Percentiles rank a stretch among this genome's conserved stretches.
These are phyloP conservation scores for Plasmodium vivax DNA, from an alignment of 169 alveolate species.

Conservation along the genomic window DNA sequence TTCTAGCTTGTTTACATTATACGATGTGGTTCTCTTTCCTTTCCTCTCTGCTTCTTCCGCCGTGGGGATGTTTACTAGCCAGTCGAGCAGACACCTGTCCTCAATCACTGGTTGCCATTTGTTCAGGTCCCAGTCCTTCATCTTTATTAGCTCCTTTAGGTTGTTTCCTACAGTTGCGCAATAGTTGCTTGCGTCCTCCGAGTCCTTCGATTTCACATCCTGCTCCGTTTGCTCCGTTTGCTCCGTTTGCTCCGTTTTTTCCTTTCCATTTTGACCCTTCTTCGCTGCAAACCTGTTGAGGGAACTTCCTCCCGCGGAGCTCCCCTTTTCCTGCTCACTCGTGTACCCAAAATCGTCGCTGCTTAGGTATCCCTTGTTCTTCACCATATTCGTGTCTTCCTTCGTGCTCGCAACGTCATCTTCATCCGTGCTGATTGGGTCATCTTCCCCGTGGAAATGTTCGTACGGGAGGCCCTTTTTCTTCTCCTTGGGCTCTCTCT, in stretches of 20 bases:
- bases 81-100: constrained; percentile 80
- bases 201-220: neutral
- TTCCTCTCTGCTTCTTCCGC: constrained; percentile 79
- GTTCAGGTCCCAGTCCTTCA: constrained; percentile 80
- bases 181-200: neutral
- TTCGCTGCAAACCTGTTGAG: neutral
- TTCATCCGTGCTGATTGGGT: neutral
- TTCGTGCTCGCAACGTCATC: neutral
- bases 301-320: neutral
- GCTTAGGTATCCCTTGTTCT: neutral
- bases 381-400: neutral
- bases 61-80: constrained; percentile 87
- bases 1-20: constrained; percentile 73
- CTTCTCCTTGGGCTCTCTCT: neutral
- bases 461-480: neutral
- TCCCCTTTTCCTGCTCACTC: neutral
- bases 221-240: neutral
- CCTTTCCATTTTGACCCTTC: neutral
- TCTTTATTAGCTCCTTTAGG: neutral
- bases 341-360: neutral
- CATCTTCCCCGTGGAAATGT: neutral
- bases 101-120: constrained; percentile 88
- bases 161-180: neutral
- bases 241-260: neutral
- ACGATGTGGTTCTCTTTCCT: constrained; percentile 68